Evolutionary conservation across 306 rosid species (phyloP).

Genomic region (Parietaria judaica): DNA sequence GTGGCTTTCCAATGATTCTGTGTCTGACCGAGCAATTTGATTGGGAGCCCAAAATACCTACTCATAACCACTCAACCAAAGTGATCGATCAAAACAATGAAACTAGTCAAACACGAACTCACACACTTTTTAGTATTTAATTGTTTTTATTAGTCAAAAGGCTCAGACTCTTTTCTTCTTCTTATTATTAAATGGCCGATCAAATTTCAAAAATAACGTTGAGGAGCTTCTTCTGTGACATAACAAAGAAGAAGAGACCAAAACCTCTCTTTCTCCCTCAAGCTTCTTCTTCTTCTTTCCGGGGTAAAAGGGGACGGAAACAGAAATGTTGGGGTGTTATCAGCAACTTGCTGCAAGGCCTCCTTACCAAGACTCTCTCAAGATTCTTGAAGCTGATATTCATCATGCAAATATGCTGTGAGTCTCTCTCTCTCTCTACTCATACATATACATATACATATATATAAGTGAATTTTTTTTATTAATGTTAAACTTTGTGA

Average conservation of each 20-base stretch:
- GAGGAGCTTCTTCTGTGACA: not conserved
- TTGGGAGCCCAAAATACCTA: slow-evolving; percentile 8
- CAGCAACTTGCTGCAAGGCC: slow-evolving; percentile 46
- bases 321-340: slow-evolving; percentile 38
- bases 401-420: slow-evolving; percentile 73
- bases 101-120: not conserved
- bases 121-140: not conserved
- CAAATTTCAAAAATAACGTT: slow-evolving; percentile 3
- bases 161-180: not conserved
- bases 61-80: slow-evolving; percentile 23
- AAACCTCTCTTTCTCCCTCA: not conserved
- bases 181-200: slow-evolving; percentile 1
- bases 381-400: slow-evolving; percentile 66
- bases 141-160: slow-evolving; percentile 3
- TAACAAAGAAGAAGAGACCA: slow-evolving; percentile 3
- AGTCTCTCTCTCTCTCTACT: slow-evolving; percentile 19
- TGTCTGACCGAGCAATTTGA: slow-evolving; percentile 10
- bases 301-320: not conserved
- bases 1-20: not conserved
- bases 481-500: not conserved
- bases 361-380: slow-evolving; percentile 51
- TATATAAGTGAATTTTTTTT: not conserved
- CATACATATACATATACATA: too few species aligned
- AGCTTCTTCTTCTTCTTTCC: slow-evolving; percentile 13
- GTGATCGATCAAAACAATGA: slow-evolving; percentile 28